Percentiles rank a stretch among this genome's conserved stretches.
These are phyloP conservation scores for Talaromyces nanjingensis DNA, from an alignment of 495 filamentous ascomycete species.

Conservation along the genomic window DNA sequence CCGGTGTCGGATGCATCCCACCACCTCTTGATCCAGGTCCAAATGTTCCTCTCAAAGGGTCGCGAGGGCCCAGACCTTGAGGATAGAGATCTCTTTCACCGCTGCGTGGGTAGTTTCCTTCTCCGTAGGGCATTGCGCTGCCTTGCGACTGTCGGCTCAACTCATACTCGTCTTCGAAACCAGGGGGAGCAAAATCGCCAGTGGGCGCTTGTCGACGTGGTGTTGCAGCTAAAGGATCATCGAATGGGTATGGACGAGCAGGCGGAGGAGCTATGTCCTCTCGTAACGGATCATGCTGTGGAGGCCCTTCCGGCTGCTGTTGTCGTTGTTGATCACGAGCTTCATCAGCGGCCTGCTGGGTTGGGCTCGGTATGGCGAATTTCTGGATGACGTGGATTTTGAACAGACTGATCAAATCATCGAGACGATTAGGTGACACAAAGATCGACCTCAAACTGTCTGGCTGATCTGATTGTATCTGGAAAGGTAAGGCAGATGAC, in stretches of 20 bases:
- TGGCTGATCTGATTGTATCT: constrained; percentile 26
- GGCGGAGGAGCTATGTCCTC: constrained; percentile 49
- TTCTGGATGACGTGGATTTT: constrained; percentile 76
- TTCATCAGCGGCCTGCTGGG: constrained; percentile 72
- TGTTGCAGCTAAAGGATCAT: constrained; percentile 56
- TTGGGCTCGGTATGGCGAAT: constrained; percentile 57
- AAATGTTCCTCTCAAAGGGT: constrained; percentile 65
- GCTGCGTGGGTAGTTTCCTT: constrained; percentile 53
- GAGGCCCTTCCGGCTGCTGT: constrained; percentile 26
- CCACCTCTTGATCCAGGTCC: constrained; percentile 48
- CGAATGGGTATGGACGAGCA: constrained; percentile 59
- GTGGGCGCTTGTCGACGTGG: constrained; percentile 61
- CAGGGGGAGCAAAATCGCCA: constrained; percentile 79
- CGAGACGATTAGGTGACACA: constrained; percentile 60
- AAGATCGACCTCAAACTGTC: constrained; percentile 59
- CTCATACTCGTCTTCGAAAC: constrained; percentile 91
- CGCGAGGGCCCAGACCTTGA: constrained; percentile 73
- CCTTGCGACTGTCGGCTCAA: constrained; percentile 61
- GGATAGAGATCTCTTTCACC: constrained; percentile 87
- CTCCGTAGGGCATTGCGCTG: constrained; percentile 37
- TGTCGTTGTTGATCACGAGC: constrained; percentile 16
- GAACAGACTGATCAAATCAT: constrained; percentile 58
- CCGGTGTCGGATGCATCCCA: constrained; percentile 94
- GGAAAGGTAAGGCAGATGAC: constrained; percentile 48
- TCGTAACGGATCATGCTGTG: constrained; percentile 41